phyloP scores from a whole-genome alignment of 2,329 filamentous ascomycete species.

The Plenodomus lindquistii region DNA sequence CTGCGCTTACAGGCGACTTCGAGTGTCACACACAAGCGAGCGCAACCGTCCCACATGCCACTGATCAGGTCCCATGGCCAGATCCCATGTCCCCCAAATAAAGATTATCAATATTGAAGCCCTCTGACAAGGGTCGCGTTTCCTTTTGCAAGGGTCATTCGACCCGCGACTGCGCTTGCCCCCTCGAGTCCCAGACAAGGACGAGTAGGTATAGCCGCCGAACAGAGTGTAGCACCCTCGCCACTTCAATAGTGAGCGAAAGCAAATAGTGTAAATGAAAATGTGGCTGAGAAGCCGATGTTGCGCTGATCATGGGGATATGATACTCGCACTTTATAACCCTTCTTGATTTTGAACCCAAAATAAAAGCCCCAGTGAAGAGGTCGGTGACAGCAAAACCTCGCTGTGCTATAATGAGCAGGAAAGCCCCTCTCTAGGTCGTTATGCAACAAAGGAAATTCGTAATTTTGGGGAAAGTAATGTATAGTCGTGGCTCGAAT shows the following conservation, averaged over 20 bases:
- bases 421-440: slow-evolving; percentile 26
- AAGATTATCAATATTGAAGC: slow-evolving; percentile 27
- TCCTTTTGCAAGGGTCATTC: slow-evolving; percentile 15
- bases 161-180: slow-evolving; percentile 38
- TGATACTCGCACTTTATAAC: slow-evolving; percentile 23
- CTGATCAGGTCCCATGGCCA: slow-evolving; percentile 17
- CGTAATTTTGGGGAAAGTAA: slow-evolving; percentile 35
- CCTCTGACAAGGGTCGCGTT: slow-evolving; percentile 10
- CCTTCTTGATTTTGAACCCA: slow-evolving; percentile 19
- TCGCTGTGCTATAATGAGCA: slow-evolving; percentile 14
- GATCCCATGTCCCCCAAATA: slow-evolving; percentile 17
- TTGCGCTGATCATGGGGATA: slow-evolving; percentile 29
- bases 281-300: slow-evolving; percentile 40
- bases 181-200: slow-evolving; percentile 24
- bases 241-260: slow-evolving; percentile 26
- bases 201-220: slow-evolving; percentile 37
- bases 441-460: slow-evolving; percentile 40
- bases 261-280: slow-evolving; percentile 16
- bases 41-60: slow-evolving; percentile 16
- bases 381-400: slow-evolving; percentile 16
- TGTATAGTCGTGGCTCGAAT: slow-evolving; percentile 35
- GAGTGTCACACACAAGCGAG: slow-evolving; percentile 14
- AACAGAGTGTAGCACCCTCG: slow-evolving; percentile 28
- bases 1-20: slow-evolving; percentile 4
- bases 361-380: slow-evolving; percentile 27